Evolutionary conservation across 129 eudicot species (phyloP).

Genomic region (Rutidosis leptorrhynchoides): DNA sequence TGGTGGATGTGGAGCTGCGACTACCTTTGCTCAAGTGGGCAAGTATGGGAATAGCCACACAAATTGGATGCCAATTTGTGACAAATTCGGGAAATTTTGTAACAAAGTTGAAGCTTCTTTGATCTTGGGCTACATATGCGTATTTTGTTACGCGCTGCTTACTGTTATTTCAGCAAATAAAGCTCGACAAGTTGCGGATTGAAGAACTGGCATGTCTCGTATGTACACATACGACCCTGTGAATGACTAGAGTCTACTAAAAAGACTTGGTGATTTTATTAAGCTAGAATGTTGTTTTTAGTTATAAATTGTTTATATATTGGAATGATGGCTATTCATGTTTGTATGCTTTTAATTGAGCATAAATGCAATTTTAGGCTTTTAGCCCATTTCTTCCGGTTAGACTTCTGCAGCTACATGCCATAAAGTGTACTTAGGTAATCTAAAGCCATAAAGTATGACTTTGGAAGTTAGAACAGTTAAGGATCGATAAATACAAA

Average conservation of each 20-base stretch:
- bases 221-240: background rate
- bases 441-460: background rate
- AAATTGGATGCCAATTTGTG: slow-evolving; percentile 58
- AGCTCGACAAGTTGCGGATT: slow-evolving; percentile 34
- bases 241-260: slow-evolving; percentile 13
- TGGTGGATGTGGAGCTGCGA: slow-evolving; percentile 50
- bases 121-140: slow-evolving; percentile 26
- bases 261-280: slow-evolving; percentile 5
- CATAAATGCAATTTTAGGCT: slow-evolving; percentile 21
- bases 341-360: slow-evolving; percentile 14
- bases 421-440: background rate
- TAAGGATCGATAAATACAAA: slow-evolving; percentile 11
- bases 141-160: slow-evolving; percentile 33
- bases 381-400: slow-evolving; percentile 18
- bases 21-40: slow-evolving; percentile 51
- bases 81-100: slow-evolving; percentile 44
- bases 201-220: background rate
- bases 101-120: slow-evolving; percentile 31
- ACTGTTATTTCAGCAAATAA: slow-evolving; percentile 45
- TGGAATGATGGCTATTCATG: background rate
- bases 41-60: slow-evolving; percentile 50
- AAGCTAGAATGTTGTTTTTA: slow-evolving; percentile 6
- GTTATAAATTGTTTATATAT: slow-evolving; percentile 14
- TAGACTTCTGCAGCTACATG: no score
- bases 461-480: background rate